phyloP scores from a whole-genome alignment of 139 green algal species.

The Pleodorina starrii region DNA sequence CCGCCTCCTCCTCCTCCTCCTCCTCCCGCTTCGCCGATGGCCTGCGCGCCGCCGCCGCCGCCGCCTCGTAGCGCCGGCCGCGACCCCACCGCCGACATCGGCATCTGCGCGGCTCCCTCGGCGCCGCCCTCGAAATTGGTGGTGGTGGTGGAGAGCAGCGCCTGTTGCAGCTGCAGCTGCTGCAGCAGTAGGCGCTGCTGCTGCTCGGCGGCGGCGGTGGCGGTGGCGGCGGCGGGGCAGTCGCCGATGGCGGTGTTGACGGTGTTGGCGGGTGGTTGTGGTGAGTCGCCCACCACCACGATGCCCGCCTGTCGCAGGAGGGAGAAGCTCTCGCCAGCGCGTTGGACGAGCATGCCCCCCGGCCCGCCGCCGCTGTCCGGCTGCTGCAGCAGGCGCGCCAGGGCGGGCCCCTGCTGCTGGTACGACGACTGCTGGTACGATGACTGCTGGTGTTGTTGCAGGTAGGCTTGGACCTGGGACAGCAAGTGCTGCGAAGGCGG shows the following conservation, averaged over 20 bases:
- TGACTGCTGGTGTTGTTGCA: background rate
- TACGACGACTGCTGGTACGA: background rate
- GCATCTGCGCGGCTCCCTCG: background rate
- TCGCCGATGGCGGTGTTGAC: background rate
- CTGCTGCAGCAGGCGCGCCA: background rate
- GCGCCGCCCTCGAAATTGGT: too few relatives aligned
- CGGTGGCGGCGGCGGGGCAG: background rate
- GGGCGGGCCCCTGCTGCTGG: background rate
- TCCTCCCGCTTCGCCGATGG: background rate
- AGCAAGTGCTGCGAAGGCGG: background rate
- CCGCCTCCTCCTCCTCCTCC: too few relatives aligned
- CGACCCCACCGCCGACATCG: too few relatives aligned
- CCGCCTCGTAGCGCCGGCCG: background rate
- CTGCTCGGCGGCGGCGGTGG: background rate
- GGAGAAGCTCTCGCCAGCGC: background rate
- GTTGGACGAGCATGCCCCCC: background rate
- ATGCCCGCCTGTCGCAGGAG: background rate
- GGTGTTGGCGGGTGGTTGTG: background rate
- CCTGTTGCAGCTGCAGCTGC: too few relatives aligned
- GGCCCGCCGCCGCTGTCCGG: too few relatives aligned
- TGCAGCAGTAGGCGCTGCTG: too few relatives aligned
- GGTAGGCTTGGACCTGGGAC: background rate
- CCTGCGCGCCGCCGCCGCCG: background rate
- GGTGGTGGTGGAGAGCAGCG: too few relatives aligned
- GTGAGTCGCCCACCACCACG: background rate